phyloP scores from a whole-genome alignment of 371 early-diverging fungal genomes.

The Smittium culicis region DNA sequence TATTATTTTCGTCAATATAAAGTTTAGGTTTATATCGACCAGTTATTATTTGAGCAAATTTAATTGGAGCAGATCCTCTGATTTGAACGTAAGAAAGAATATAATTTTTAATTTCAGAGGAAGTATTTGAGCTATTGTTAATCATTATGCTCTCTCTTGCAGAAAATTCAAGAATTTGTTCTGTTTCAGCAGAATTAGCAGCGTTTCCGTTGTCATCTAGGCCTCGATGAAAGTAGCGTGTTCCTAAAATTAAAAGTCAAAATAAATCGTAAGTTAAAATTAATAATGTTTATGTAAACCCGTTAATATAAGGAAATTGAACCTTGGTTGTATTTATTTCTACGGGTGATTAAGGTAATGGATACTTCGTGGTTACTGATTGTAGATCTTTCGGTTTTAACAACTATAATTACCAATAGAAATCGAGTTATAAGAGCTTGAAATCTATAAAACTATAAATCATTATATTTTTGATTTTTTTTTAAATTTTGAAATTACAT shows the following conservation, averaged over 20 bases:
- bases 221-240: slow-evolving; percentile 92
- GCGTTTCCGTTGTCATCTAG: slow-evolving; percentile 85
- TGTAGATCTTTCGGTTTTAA: background rate
- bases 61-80: slow-evolving; percentile 95
- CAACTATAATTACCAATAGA: background rate
- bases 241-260: slow-evolving; percentile 68
- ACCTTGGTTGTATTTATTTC: background rate
- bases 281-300: no score
- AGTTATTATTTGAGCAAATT: slow-evolving; percentile 89
- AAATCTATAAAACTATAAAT: background rate
- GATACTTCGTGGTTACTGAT: background rate
- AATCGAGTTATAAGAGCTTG: background rate
- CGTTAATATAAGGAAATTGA: slow-evolving; percentile 39
- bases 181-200: slow-evolving; percentile 97
- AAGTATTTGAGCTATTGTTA: background rate
- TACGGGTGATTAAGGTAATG: background rate
- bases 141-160: background rate
- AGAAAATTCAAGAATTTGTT: slow-evolving; percentile 62
- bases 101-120: slow-evolving; percentile 18
- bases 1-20: slow-evolving; percentile 34
- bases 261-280: slow-evolving; percentile 47
- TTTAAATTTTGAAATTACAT: background rate
- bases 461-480: background rate
- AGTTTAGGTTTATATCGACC: slow-evolving; percentile 83
- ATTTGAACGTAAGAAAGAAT: slow-evolving; percentile 72